These are phyloP conservation scores for Ormosia emarginata DNA, from an alignment of 306 rosid species.

Conservation along the genomic window DNA sequence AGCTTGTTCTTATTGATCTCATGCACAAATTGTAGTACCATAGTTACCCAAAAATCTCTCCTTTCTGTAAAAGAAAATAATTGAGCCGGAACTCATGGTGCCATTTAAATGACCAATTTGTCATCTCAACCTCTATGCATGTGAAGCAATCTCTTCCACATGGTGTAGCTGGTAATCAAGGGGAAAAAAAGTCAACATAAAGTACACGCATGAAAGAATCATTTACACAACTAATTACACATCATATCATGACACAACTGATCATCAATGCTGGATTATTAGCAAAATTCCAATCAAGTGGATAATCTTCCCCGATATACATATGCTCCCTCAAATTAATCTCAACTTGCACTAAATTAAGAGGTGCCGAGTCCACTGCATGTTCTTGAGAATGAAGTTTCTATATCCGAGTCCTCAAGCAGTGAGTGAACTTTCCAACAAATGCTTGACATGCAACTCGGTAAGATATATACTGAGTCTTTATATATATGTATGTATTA, in stretches of 20 bases:
- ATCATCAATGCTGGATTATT: conserved; percentile 29
- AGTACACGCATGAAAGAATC: conserved; percentile 20
- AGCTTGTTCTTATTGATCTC: background rate
- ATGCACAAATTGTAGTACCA: background rate
- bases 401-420: conserved; percentile 13
- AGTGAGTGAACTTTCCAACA: conserved; percentile 17
- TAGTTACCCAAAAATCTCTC: background rate
- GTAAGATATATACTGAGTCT: conserved; percentile 33
- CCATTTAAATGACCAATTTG: background rate
- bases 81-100: background rate
- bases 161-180: background rate
- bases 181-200: background rate
- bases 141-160: background rate
- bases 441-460: conserved; percentile 32
- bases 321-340: conserved; percentile 32
- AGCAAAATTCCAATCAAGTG: conserved; percentile 18
- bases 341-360: conserved; percentile 28
- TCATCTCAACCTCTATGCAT: background rate
- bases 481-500: conserved; percentile 28
- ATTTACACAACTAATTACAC: conserved; percentile 22
- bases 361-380: background rate
- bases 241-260: background rate
- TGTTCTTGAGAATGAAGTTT: conserved; percentile 24
- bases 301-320: conserved; percentile 13
- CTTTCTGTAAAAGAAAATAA: background rate